These are phyloP conservation scores for Talaromyces marneffei DNA, from an alignment of 2,329 filamentous ascomycete species.

Conservation along the genomic window DNA sequence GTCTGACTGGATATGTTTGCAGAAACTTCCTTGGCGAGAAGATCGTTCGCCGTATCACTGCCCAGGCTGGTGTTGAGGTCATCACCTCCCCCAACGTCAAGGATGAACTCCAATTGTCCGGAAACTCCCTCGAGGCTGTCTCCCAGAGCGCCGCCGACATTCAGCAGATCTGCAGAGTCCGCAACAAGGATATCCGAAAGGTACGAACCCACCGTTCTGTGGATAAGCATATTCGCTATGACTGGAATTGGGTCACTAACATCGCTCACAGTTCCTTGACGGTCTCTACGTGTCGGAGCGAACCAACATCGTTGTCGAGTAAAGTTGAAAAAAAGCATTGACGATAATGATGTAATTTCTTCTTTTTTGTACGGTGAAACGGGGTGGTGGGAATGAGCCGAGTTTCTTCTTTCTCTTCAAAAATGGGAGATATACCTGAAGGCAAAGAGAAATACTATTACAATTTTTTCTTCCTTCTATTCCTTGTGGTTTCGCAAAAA, in stretches of 20 bases:
- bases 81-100: slow-evolving; percentile 87
- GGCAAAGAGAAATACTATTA: slow-evolving; percentile 4
- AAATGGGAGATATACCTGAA: slow-evolving; percentile 15
- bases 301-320: slow-evolving; percentile 76
- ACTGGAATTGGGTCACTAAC: slow-evolving; percentile 16
- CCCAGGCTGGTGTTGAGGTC: slow-evolving; percentile 86
- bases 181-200: slow-evolving; percentile 99
- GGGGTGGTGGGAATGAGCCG: neutral
- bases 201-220: slow-evolving; percentile 43
- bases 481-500: slow-evolving; percentile 25
- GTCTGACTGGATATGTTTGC: slow-evolving; percentile 14
- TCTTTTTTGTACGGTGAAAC: slow-evolving; percentile 12
- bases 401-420: slow-evolving; percentile 6
- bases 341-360: slow-evolving; percentile 23
- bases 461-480: slow-evolving; percentile 22
- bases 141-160: slow-evolving; percentile 98
- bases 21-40: slow-evolving; percentile 99
- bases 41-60: slow-evolving; percentile 86
- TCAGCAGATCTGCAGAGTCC: slow-evolving; percentile 98
- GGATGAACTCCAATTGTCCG: slow-evolving; percentile 89
- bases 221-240: neutral
- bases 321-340: slow-evolving; percentile 23
- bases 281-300: slow-evolving; percentile 99
- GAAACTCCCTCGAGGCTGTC: slow-evolving; percentile 95
- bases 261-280: slow-evolving; percentile 76